Evolutionary conservation across 78 protist species (phyloP), one percentile per base, ranked within the genome.

Genomic region (Dictyostelium intermedium): DNA sequence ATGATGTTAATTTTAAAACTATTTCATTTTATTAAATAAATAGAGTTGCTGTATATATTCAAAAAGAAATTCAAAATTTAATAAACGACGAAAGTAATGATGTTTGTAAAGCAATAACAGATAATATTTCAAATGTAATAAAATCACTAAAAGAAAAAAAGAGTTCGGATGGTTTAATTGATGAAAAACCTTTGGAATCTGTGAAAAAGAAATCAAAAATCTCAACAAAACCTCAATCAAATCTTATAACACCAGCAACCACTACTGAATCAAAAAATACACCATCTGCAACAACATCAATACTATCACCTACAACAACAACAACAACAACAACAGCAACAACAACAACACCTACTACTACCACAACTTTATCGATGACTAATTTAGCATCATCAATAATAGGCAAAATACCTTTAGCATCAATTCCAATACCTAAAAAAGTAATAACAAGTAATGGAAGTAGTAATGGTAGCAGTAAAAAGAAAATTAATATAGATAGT

Each of bases 31-130:
- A n/a, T 1, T 61, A 72, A 20, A 72, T 30, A 27, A 9, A 41
- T 34, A 66, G 87, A 27, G 76, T 79, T 16, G 7, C 50, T 23
- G 78, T 35, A 37, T 30, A 41, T 20, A 87, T 87, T 16, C 70
- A 76, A 41, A 87, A 87, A 66, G 93, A 87, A n/a, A 60, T 87
- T 39, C 69, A n/a, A 56, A n/a, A 25, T 41, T 37, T 87, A 13
- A 61, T 87, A 43, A 79, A 66, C 13, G 82, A 87, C 25, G 63
- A 79, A 45, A 84, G 70, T 32, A 30, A 27, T 14, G 85, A 87
- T 14, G 30, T 74, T n/a, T 79, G n/a, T 23, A 43, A 77, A 63
- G 69, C 85, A 14, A 34, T 87, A 14, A 39, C 50, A 7, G 85
- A 87, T n/a, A 77, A 82, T 32, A 87, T 87, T 41, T 27, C 63